These are phyloP conservation scores for Ananas comosus DNA, from an alignment of 176 grass and related monocot species.

Conservation along the genomic window DNA sequence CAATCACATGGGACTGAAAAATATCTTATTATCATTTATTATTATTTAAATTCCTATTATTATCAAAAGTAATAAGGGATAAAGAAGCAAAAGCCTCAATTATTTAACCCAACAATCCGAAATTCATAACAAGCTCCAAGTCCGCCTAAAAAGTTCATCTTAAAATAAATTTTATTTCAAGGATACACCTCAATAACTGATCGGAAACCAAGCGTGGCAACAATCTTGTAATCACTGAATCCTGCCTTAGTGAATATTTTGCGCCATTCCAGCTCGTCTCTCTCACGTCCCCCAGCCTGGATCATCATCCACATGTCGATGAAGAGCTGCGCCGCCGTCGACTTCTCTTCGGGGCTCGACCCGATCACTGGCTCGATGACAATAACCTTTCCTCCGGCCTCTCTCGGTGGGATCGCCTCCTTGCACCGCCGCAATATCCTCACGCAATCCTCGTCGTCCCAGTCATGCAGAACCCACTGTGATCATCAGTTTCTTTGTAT, in stretches of 20 bases:
- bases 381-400: slow-evolving; percentile 15
- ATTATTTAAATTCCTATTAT: too few relatives aligned
- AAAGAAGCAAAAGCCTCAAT: too few relatives aligned
- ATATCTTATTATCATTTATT: too few relatives aligned
- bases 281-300: slow-evolving; percentile 23
- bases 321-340: slow-evolving; percentile 33
- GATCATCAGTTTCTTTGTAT: background rate
- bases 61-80: too few relatives aligned
- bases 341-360: slow-evolving; percentile 11
- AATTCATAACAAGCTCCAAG: too few relatives aligned
- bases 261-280: slow-evolving; percentile 37
- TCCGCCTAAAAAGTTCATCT: background rate
- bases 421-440: slow-evolving; percentile 42
- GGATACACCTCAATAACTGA: slow-evolving; percentile 55
- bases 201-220: slow-evolving; percentile 24
- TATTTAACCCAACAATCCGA: too few relatives aligned
- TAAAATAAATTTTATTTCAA: background rate
- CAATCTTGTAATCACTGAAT: slow-evolving; percentile 44
- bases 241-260: slow-evolving; percentile 38
- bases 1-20: too few relatives aligned
- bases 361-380: slow-evolving; percentile 23
- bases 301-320: slow-evolving; percentile 46
- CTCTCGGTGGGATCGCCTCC: slow-evolving; percentile 37
- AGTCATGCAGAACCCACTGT: slow-evolving; percentile 50
- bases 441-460: slow-evolving; percentile 47